phyloP scores from a whole-genome alignment of 2,329 filamentous ascomycete genomes.

The Didymellaceae sp. region DNA sequence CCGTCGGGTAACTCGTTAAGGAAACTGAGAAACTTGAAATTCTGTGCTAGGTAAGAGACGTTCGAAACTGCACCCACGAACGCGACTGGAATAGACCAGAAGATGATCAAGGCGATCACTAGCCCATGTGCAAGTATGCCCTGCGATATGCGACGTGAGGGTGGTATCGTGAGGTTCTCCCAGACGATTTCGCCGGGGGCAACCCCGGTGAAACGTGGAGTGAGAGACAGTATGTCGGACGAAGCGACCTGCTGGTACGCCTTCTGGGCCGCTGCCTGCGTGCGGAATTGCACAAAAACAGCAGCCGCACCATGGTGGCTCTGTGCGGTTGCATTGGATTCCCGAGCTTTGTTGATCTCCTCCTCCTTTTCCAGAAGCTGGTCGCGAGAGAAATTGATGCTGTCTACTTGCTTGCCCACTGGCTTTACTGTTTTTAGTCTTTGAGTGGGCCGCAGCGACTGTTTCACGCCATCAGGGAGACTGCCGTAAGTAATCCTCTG shows the following conservation, averaged over 20 bases:
- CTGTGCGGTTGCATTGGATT: constrained; percentile 64
- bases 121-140: constrained; percentile 75
- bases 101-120: constrained; percentile 79
- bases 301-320: constrained; percentile 70
- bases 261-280: constrained; percentile 81
- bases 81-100: constrained; percentile 81
- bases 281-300: constrained; percentile 89
- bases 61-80: constrained; percentile 88
- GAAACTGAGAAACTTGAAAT: constrained; percentile 73
- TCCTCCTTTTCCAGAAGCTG: constrained; percentile 79
- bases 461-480: constrained; percentile 65
- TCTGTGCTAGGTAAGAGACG: constrained; percentile 70
- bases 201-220: constrained; percentile 82
- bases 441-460: constrained; percentile 58
- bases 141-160: constrained; percentile 84
- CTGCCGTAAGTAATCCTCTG: constrained; percentile 58
- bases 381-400: constrained; percentile 84
- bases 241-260: constrained; percentile 71
- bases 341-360: constrained; percentile 72
- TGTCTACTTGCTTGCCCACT: constrained; percentile 89
- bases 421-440: constrained; percentile 51
- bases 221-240: constrained; percentile 70
- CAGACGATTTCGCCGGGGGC: constrained; percentile 86
- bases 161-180: constrained; percentile 77
- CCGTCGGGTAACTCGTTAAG: constrained; percentile 71